Base-by-base conservation (phyloP, 2,329 filamentous ascomycete genomes). In the Dryadomyces quercivorus region DNA sequence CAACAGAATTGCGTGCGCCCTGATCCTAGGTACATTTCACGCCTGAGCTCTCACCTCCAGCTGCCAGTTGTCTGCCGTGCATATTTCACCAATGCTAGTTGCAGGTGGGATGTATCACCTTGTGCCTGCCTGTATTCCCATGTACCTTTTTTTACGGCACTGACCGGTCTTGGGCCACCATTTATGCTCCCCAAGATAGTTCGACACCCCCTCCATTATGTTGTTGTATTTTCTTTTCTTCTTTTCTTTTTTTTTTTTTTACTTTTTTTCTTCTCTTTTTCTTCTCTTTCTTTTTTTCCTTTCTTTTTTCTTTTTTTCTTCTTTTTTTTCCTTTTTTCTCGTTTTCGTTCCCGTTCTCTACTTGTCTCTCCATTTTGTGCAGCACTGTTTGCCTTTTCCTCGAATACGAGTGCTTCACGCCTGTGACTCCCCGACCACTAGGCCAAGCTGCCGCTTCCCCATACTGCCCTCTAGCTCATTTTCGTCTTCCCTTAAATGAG, bases 111-210 rank as follows among this genome's bases (percentile, higher is more conserved):
- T 56, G 56, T 54, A 53, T 34, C 40, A 36, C 38, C 26, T 6
- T 44, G 50, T 58, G 53, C 57, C 55, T 55, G 51, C n/a, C 40
- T 51, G 56, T 60, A 60, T 53, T 12, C 55, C 47, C 51, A 51
- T 60, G 57, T 60, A 58, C 55, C 48, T 51, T 43, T 51, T 52
- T 42, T 44, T 40, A 26, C 20, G 10, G 34, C 34, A 36, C 15
- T 38, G 34, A 20, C 34, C 44, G 18, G 51, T 36, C 22, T 26
- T 21, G 44, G 21, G 44, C 21, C 18, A 22, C 44, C 12, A 46
- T 10, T 22, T 46, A 6, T 46, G 42, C n/a, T 5, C 9, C 36
- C 15, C 36, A 13, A 40, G 36, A 40, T 40, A 40, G 36, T 16
- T 40, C 10, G 36, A 40, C 36, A 40, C 36, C 36, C 36, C 36